Evolutionary conservation across 83 land plant species (phyloP).

Genomic region (Picea mariana): DNA sequence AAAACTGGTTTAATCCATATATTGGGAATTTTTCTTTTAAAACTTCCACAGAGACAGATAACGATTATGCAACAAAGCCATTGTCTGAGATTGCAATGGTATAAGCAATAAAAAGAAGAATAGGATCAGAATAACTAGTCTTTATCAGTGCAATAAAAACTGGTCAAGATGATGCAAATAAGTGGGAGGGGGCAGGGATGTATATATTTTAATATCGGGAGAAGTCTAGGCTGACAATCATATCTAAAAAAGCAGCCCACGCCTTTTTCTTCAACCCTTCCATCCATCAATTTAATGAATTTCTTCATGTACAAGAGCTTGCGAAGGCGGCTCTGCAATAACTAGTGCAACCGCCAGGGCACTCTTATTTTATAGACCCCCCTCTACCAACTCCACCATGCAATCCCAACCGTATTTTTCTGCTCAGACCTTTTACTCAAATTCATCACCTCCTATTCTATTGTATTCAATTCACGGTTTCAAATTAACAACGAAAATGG

Average conservation of each 20-base stretch:
- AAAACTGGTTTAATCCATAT: too few relatives aligned
- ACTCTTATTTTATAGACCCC: slow-evolving; percentile 27
- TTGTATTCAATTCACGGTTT: too few relatives aligned
- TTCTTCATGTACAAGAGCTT: slow-evolving; percentile 42
- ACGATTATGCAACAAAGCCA: too few relatives aligned
- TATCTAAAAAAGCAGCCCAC: slow-evolving; percentile 38
- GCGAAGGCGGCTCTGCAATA: slow-evolving; percentile 38
- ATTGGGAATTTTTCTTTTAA: too few relatives aligned
- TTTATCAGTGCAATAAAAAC: slow-evolving; percentile 7
- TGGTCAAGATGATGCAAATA: background rate
- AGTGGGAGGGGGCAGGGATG: background rate
- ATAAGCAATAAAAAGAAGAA: too few relatives aligned
- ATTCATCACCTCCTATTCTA: slow-evolving; percentile 13
- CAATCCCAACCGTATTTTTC: slow-evolving; percentile 24
- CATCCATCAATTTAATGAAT: background rate
- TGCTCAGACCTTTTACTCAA: slow-evolving; percentile 57
- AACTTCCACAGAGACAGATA: too few relatives aligned
- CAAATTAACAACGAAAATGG: too few relatives aligned
- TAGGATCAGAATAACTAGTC: background rate
- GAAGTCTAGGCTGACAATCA: slow-evolving; percentile 44
- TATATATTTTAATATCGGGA: slow-evolving; percentile 23
- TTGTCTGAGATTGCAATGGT: too few relatives aligned
- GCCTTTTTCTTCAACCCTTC: slow-evolving; percentile 46
- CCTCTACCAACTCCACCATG: background rate
- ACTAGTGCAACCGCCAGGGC: slow-evolving; percentile 48